phyloP scores from a whole-genome alignment of 2,329 filamentous ascomycete genomes.

The Diaporthe sp. region DNA sequence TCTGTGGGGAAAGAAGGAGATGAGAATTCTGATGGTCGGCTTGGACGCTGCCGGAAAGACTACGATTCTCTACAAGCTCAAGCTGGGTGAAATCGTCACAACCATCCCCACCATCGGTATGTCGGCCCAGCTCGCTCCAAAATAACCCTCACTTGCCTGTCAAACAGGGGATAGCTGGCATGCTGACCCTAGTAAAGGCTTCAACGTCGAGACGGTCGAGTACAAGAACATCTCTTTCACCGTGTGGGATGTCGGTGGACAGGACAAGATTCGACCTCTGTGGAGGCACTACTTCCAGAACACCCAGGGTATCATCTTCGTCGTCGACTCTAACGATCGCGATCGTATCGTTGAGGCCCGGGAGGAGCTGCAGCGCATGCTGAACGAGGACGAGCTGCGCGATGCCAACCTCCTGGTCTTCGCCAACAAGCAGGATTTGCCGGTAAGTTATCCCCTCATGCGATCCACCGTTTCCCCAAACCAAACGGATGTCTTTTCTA shows the following conservation, averaged over 20 bases:
- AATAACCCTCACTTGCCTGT: conserved; percentile 1
- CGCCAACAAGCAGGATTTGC: conserved; percentile 99
- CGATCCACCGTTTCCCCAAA: neutral
- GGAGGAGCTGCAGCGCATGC: conserved; percentile 96
- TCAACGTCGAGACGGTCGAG: conserved; percentile 99
- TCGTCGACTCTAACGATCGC: conserved; percentile 98
- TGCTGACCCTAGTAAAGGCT: conserved; percentile 68
- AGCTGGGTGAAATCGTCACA: conserved; percentile 98
- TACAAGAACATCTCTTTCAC: conserved; percentile 99
- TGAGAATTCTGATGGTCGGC: conserved; percentile 99
- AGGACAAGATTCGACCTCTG: conserved; percentile 99
- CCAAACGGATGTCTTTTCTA: conserved; percentile 43
- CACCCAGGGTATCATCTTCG: conserved; percentile 99
- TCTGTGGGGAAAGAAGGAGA: conserved; percentile 99
- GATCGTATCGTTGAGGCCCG: conserved; percentile 97
- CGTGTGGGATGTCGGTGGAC: conserved; percentile 99
- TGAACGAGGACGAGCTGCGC: conserved; percentile 98
- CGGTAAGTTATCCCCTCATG: conserved; percentile 70
- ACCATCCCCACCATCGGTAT: conserved; percentile 98
- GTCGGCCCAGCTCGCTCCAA: conserved; percentile 47
- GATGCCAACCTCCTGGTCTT: conserved; percentile 98
- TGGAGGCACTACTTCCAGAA: conserved; percentile 99
- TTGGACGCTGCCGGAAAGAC: conserved; percentile 99
- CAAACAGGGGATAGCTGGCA: conserved; percentile 45
- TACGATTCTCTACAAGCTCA: conserved; percentile 99